Evolutionary conservation across 441 rosid genomes (phyloP), one percentile per base, ranked within the genome.

Genomic region (Croton setiger): DNA sequence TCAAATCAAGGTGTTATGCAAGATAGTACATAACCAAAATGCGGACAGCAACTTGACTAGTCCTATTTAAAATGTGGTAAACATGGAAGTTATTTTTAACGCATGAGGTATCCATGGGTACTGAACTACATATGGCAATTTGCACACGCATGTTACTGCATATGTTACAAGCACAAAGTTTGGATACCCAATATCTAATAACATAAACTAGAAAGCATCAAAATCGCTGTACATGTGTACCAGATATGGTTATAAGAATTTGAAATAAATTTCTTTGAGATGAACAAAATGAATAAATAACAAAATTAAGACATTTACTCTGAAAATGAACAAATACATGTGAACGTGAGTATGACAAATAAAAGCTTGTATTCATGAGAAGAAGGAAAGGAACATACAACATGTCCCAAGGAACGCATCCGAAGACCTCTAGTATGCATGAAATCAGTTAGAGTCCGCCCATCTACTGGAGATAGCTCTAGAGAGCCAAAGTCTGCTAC

Each of bases 391-490:
- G 9, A 68, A 63, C 82, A 67, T 78, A 88, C 94, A 79, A 88
- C 82, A 18, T 54, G 80, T 74, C 89, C 88, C 71, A 88, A 58
- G 10, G 91, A 86, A 41, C 69, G 78, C 85, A 88, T 83, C 69
- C 76, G 83, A 71, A 88, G 80, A 72, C 89, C 94, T 76, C 91
- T 86, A 64, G 85, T 80, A 79, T 86, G 94, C 94, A 86, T 82
- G 72, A 88, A 86, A 72, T 88, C 91, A 0, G 91, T 86, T 65
- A 88, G 76, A 14, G 94, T 82, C 62, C 81, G 85, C 7, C 94
- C 91, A 80, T 86, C 94, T 59, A 86, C 91, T 0, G 91, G 91
- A 58, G 93, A 88, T 72, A 86, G 87, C 68, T 86, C 89, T 23
- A 88, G 79, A 0, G 91, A 88, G 60, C 87, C 91, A 61, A 88